Percentiles rank a stretch among this genome's conserved stretches.
These are phyloP conservation scores for Asclepias syriaca DNA, from an alignment of 257 asterid genomes.

Conservation along the genomic window DNA sequence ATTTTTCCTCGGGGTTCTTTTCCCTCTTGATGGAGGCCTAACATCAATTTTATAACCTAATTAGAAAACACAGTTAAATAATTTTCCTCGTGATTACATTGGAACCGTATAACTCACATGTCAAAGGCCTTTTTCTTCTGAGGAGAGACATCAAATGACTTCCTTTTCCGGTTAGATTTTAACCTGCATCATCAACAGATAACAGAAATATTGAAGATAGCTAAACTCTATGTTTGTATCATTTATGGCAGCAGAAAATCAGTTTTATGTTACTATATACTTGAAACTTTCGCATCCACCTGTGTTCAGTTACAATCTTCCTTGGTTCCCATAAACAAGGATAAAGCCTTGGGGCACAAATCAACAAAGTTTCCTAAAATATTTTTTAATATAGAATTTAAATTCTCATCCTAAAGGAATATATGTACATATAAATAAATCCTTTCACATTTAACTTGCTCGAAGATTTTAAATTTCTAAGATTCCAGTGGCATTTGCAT, in stretches of 20 bases:
- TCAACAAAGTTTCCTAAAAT: neutral
- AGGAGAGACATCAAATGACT: conserved; percentile 37
- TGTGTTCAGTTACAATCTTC: neutral
- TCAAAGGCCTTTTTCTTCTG: conserved; percentile 35
- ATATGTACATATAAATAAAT: no score
- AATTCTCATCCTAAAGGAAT: neutral
- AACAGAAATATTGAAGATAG: conserved; percentile 3
- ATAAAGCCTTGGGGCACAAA: neutral
- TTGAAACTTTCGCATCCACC: neutral
- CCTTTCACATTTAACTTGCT: neutral
- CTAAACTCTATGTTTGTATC: neutral
- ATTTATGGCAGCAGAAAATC: neutral
- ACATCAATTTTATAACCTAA: conserved; percentile 27
- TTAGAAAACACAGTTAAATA: conserved; percentile 15
- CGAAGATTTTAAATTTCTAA: neutral
- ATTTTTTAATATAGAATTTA: neutral
- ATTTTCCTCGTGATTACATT: conserved; percentile 14
- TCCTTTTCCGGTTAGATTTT: conserved; percentile 45
- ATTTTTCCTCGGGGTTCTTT: conserved; percentile 78
- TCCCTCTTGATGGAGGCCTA: conserved; percentile 73
- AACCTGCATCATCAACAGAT: conserved; percentile 41
- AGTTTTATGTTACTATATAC: neutral
- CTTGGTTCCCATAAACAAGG: neutral
- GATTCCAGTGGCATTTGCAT: neutral
- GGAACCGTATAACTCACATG: conserved; percentile 45